phyloP scores from a whole-genome alignment of 768 basidiomycete genomes.

The Gautieria morchelliformis region DNA sequence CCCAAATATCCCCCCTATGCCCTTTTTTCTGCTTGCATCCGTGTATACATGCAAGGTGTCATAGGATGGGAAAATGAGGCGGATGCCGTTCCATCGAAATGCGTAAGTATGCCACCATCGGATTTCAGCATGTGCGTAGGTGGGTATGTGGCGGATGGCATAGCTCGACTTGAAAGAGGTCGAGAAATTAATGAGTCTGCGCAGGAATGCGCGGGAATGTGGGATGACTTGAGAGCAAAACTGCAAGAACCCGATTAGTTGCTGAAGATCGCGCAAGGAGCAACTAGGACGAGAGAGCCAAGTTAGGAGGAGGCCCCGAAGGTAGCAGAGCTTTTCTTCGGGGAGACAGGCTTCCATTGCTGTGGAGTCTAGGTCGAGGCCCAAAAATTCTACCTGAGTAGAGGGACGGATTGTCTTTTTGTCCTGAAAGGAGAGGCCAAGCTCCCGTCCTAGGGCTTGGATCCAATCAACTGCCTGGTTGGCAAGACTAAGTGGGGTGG shows the following conservation, averaged over 20 bases:
- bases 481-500: neutral
- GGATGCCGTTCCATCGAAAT: constrained; percentile 23
- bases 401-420: constrained; percentile 17
- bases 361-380: constrained; percentile 12
- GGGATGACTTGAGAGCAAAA: constrained; percentile 30
- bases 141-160: constrained; percentile 17
- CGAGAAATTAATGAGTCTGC: constrained; percentile 21
- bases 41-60: constrained; percentile 18
- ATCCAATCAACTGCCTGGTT: constrained; percentile 22
- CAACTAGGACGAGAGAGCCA: constrained; percentile 17
- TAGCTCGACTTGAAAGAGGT: constrained; percentile 17
- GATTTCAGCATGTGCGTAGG: constrained; percentile 15
- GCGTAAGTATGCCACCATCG: constrained; percentile 24
- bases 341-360: constrained; percentile 27
- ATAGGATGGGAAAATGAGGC: neutral
- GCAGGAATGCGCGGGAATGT: constrained; percentile 19
- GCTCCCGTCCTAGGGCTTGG: constrained; percentile 16
- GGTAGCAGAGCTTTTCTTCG: constrained; percentile 20
- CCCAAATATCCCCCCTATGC: constrained; percentile 17
- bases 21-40: constrained; percentile 25
- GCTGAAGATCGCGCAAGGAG: constrained; percentile 21
- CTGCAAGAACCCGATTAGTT: constrained; percentile 25
- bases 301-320: constrained; percentile 9
- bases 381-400: constrained; percentile 13
- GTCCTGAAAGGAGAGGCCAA: constrained; percentile 24